Percentiles rank a stretch among this genome's conserved stretches.
phyloP scores from a whole-genome alignment of 148 eudicot species.

The Arbutus unedo region DNA sequence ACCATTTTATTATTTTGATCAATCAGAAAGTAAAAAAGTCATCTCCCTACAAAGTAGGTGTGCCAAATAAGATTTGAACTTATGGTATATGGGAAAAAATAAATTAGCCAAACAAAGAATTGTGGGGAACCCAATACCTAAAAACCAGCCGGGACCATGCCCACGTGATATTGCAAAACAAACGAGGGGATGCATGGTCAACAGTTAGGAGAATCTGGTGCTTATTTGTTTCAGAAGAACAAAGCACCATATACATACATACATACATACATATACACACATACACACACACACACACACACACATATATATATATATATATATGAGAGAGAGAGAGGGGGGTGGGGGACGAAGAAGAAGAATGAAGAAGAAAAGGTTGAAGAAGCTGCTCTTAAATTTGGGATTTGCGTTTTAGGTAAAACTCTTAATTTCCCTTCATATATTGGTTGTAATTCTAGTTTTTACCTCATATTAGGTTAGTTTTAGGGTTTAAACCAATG shows the following conservation, averaged over 20 bases:
- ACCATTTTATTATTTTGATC: neutral
- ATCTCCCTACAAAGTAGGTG: neutral
- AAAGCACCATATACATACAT: neutral
- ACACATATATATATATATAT: no score
- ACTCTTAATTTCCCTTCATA: no score
- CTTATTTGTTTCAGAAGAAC: neutral
- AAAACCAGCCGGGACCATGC: neutral
- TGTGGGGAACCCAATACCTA: neutral
- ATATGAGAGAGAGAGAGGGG: no score
- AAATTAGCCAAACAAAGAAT: neutral
- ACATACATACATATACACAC: neutral
- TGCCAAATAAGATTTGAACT: neutral
- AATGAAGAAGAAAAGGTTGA: no score
- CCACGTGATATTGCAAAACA: neutral
- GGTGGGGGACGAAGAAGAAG: no score
- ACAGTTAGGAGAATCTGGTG: constrained; percentile 8
- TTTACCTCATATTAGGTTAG: no score
- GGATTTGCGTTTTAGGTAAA: no score
- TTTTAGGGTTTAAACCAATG: no score
- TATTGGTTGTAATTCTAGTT: no score
- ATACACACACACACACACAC: no score
- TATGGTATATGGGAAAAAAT: neutral
- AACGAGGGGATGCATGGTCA: neutral
- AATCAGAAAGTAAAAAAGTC: neutral
- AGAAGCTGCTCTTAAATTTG: no score